A percentile compares a stretch with the other conserved stretches of the same genome.
phyloP scores from a whole-genome alignment of 2,329 filamentous ascomycete genomes.

The Hawksworthiomyces lignivorus region DNA sequence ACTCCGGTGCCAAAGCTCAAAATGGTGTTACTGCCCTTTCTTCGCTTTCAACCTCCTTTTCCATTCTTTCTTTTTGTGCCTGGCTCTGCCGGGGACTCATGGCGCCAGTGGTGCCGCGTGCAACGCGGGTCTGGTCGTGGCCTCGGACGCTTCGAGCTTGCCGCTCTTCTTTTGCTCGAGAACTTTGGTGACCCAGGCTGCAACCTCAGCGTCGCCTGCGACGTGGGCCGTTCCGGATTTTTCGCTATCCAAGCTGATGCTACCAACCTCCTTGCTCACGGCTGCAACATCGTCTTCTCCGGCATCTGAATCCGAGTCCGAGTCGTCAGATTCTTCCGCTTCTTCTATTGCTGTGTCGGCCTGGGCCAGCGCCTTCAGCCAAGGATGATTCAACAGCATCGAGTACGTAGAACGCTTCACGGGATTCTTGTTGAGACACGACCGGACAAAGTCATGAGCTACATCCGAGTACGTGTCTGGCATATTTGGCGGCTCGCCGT shows the following conservation, averaged over 20 bases:
- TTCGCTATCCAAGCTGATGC: conserved; percentile 32
- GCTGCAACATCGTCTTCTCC: conserved; percentile 22
- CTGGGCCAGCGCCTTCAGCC: conserved; percentile 49
- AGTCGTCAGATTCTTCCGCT: conserved; percentile 26
- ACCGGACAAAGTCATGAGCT: conserved; percentile 78
- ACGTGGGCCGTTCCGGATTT: conserved; percentile 35
- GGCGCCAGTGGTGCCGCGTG: conserved; percentile 82
- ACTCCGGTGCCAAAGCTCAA: too few relatives aligned
- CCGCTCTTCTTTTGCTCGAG: conserved; percentile 59
- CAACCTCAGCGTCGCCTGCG: conserved; percentile 72
- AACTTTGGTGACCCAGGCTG: conserved; percentile 71
- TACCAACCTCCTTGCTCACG: conserved; percentile 27
- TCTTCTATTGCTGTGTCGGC: conserved; percentile 28
- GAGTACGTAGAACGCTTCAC: conserved; percentile 89
- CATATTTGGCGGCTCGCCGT: conserved; percentile 88
- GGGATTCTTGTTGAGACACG: conserved; percentile 87
- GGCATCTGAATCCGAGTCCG: conserved; percentile 25
- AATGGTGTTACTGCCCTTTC: too few relatives aligned
- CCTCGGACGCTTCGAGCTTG: conserved; percentile 31
- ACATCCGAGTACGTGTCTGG: conserved; percentile 73
- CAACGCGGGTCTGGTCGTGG: conserved; percentile 64
- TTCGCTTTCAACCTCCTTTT: too few relatives aligned
- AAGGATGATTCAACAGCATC: conserved; percentile 81
- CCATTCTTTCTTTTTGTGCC: too few relatives aligned
- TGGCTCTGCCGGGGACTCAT: too few relatives aligned